Base-by-base conservation (phyloP, 2,329 filamentous ascomycete species). In the Penicillium nordicum region DNA sequence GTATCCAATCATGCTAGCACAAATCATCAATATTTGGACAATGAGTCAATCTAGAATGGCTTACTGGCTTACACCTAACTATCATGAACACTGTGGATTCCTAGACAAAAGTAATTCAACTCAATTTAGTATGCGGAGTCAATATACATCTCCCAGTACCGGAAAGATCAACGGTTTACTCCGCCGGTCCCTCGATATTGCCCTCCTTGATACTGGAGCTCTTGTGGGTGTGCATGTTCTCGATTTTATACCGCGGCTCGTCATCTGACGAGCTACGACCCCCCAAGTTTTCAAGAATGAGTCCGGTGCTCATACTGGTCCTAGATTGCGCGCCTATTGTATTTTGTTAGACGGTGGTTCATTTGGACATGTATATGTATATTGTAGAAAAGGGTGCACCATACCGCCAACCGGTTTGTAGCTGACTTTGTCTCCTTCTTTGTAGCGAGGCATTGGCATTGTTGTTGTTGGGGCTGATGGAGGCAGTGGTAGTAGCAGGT, bases 331-430 rank as follows among this genome's bases (percentile, higher is more conserved):
- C 68, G 25, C 75, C 75, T 78, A 41, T n/a, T 18, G 30, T 1
- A 21, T 27, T n/a, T 18, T 23, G 42, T 50, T 30, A 60, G 55
- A 11, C 18, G 14, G 11, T 32, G 4, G 4, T 12, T 47, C 23
- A 23, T 36, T 21, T 51, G 23, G 2, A 12, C 18, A 37, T 32
- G 11, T 5, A 4, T 47, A 27, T 52, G 16, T 36, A 21, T 45
- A 29, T 53, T 49, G 55, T 47, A 53, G 27, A 47, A 45, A 14
- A 23, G 23, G 16, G 27, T 9, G 34, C 11, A 45, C 37, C 64
- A 55, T 65, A 76, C 75, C 75, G 41, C 75, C 74, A 21, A 77
- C 73, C 25, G 75, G 75, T 60, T 74, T 76, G 62, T 77, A 77
- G 46, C 65, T 69, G 47, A 77, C 74, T 21, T 63, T 66, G 42